phyloP scores from a whole-genome alignment of 768 basidiomycete genomes.

The Rickenella mellea region DNA sequence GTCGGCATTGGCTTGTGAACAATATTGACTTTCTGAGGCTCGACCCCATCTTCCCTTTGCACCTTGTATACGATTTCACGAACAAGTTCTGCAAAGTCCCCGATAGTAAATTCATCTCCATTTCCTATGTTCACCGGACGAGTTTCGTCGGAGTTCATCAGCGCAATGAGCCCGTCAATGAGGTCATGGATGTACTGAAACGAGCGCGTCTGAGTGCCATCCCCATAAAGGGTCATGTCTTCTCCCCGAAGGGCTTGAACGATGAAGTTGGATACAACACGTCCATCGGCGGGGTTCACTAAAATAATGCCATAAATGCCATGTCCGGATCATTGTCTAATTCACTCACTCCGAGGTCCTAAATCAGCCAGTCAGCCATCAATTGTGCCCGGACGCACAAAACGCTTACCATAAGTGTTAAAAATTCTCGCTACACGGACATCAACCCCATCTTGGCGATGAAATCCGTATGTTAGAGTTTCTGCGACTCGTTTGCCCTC shows the following conservation, averaged over 20 bases:
- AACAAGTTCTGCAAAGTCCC: conserved; percentile 88
- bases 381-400: not conserved
- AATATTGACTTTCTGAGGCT: conserved; percentile 43
- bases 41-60: conserved; percentile 70
- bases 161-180: conserved; percentile 81
- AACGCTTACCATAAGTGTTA: conserved; percentile 73
- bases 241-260: conserved; percentile 94
- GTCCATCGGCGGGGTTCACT: conserved; percentile 97
- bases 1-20: conserved; percentile 70
- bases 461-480: conserved; percentile 93
- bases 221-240: conserved; percentile 95
- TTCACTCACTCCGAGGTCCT: not conserved
- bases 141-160: conserved; percentile 93
- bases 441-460: conserved; percentile 89
- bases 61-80: conserved; percentile 90
- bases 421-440: conserved; percentile 97
- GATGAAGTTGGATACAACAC: conserved; percentile 98
- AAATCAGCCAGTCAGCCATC: not conserved
- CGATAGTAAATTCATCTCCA: conserved; percentile 91
- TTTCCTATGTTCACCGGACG: conserved; percentile 97
- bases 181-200: conserved; percentile 99
- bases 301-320: conserved; percentile 1
- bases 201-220: conserved; percentile 87
- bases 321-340: not conserved
- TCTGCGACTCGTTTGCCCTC: conserved; percentile 99